Base-by-base conservation (phyloP, 108 stramenopile species). In the Parietichytrium sp. region DNA sequence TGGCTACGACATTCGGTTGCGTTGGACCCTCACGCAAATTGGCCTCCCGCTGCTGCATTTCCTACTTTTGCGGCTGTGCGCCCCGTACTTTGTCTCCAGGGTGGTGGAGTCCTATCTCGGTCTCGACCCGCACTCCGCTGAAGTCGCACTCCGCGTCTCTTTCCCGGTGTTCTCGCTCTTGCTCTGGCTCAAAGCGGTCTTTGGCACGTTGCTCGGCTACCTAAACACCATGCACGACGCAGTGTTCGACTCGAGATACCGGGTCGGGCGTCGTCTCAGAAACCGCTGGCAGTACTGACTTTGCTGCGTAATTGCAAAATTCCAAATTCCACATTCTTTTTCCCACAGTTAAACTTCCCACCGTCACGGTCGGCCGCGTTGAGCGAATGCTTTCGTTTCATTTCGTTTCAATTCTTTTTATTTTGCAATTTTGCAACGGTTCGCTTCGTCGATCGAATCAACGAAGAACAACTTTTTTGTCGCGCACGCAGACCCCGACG, bases 1-100 rank as follows among this genome's bases (percentile, higher is more conserved):
- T 6, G 61, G 61, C 10, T 72, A 72, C 42, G 61, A 42, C 7
- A 72, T 72, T n/a, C 18, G 25, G 18, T 42, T 72, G 61, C 61
- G 61, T 10, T 72, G 61, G 61, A 72, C 20, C 23, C 42, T 72
- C 10, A 6, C 15, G 0, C 36, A 72, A 13, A 42, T 72, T 33
- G 61, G 38, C 33, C 10, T 45, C 33, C 61, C 61, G 13, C 29
- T 72, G 33, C 20, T 72, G 8, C 23, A 72, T 42, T 33, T 42
- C 8, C 36, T 72, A 1, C 42, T 72, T n/a, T 72, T 72, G 20
- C 61, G 61, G 38, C 33, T 72, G 2, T 72, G 61, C 45, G 42
- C 25, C 20, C 61, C 61, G 36, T 72, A 72, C 33, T 33, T 72
- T 6, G 42, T 25, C 0, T 23, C 61, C 38, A 13, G 61, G 15